Evolutionary conservation across 2,329 filamentous ascomycete species (phyloP), one percentile per base, ranked within the genome.

Genomic region (Diaporthe citriasiana): DNA sequence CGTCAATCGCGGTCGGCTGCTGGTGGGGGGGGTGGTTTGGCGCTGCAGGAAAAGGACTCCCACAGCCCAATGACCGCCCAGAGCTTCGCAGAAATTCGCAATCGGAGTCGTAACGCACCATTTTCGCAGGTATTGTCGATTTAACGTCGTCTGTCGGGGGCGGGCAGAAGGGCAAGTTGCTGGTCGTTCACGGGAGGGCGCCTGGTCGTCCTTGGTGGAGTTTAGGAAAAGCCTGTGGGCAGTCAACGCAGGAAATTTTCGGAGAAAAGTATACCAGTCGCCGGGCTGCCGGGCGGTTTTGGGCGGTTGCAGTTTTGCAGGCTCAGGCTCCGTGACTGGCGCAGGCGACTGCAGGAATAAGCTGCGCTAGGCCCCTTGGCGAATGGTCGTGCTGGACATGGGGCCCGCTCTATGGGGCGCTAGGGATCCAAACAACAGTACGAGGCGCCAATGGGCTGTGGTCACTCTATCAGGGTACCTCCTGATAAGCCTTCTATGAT

Each of bases 121-220:
- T 75, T 70, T 70, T 74, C 68, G 74, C 60, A 75, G 60, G 69
- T 55, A 65, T 57, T 75, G 74, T 71, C 74, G 74, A 71, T 70
- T 74, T 56, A 73, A 68, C 51, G 66, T 75, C 70, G 74, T 75
- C 74, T 75, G 50, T 73, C 70, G 74, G 71, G 59, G 74, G 70
- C 74, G 71, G 70, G 72, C 71, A 69, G 56, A 53, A 71, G 69
- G 69, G 69, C 73, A 56, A 59, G 51, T 69, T 68, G 68, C 42
- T 72, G 68, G 74, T 69, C 68, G 60, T 68, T 75, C 55, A 35
- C 73, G 59, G 55, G 69, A 72, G 50, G 69, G 69, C 73, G 57
- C 51, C 59, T 70, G 22, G 56, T 70, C 65, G 57, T 56, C 60
- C 59, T 74, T 56, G 71, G 70, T 70, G 71, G 65, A 70, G 73